phyloP scores from a whole-genome alignment of 495 filamentous ascomycete species.

The Aspergillus baeticus region DNA sequence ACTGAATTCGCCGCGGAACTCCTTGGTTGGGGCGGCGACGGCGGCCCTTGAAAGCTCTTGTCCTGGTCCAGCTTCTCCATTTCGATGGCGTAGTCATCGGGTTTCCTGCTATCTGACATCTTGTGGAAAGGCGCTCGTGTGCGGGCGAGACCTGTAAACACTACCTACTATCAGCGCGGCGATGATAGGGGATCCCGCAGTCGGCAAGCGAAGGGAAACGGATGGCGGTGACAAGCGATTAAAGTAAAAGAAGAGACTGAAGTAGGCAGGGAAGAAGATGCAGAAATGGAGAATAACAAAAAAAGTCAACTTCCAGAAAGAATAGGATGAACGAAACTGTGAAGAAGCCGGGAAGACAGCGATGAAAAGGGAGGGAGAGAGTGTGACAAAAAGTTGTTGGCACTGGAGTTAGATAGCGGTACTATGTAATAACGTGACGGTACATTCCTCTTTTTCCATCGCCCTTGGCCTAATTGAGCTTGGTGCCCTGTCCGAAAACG shows the following conservation, averaged over 20 bases:
- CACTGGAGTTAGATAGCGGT: not conserved
- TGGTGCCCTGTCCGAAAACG: not conserved
- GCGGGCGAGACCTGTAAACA: not conserved
- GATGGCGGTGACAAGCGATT: not conserved
- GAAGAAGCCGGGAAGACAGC: not conserved
- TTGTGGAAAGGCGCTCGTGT: slow-evolving; percentile 9
- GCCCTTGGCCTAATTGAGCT: not conserved
- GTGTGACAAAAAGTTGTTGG: slow-evolving; percentile 8
- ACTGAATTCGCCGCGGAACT: slow-evolving; percentile 33
- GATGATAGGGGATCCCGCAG: not conserved
- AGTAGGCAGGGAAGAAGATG: not conserved
- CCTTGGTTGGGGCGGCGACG: slow-evolving; percentile 39
- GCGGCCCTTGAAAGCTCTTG: slow-evolving; percentile 50
- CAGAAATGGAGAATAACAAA: not conserved
- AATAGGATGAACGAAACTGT: too few relatives aligned
- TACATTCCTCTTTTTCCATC: not conserved
- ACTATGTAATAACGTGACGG: not conserved
- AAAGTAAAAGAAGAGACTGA: not conserved
- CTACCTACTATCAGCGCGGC: too few relatives aligned
- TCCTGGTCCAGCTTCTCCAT: slow-evolving; percentile 67
- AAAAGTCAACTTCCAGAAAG: not conserved
- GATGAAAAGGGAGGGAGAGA: slow-evolving; percentile 4
- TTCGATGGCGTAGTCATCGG: slow-evolving; percentile 74
- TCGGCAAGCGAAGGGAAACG: not conserved
- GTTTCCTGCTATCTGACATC: slow-evolving; percentile 82